Evolutionary conservation across 306 rosid species (phyloP).

Genomic region (Canavalia gladiata): DNA sequence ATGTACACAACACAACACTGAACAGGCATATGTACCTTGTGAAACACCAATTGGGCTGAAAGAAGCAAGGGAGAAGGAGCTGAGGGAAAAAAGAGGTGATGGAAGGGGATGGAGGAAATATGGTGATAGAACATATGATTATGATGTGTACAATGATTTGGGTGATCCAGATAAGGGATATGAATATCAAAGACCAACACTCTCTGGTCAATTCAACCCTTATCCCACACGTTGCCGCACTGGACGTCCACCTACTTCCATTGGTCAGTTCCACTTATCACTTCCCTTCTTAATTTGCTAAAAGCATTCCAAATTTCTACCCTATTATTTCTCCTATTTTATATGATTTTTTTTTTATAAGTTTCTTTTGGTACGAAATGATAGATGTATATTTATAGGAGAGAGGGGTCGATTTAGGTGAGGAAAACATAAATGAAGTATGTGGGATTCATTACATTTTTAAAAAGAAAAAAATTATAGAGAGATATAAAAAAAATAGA

Average conservation of each 20-base stretch:
- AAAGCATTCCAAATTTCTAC: too few relatives aligned
- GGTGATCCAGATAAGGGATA: conserved; percentile 57
- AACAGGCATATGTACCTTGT: conserved; percentile 44
- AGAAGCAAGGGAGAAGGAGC: conserved; percentile 40
- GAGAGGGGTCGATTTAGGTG: too few relatives aligned
- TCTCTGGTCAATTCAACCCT: conserved; percentile 52
- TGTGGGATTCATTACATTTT: too few relatives aligned
- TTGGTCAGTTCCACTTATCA: conserved; percentile 25
- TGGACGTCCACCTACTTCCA: conserved; percentile 47
- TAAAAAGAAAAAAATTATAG: too few relatives aligned
- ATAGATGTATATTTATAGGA: too few relatives aligned
- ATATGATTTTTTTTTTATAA: too few relatives aligned
- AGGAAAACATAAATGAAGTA: too few relatives aligned
- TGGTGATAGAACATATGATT: conserved; percentile 48
- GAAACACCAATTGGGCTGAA: conserved; percentile 52
- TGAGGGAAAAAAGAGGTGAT: conserved; percentile 48
- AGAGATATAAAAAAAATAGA: too few relatives aligned
- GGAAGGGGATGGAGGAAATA: not conserved
- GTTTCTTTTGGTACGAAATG: too few relatives aligned
- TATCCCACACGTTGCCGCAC: conserved; percentile 64
- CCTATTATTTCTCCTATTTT: too few relatives aligned
- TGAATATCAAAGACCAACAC: conserved; percentile 35
- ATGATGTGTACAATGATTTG: conserved; percentile 56
- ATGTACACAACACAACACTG: conserved; percentile 12
- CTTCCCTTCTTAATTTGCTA: not conserved